phyloP scores from a whole-genome alignment of 148 eudicot species.

The Pouteria glomerata region DNA sequence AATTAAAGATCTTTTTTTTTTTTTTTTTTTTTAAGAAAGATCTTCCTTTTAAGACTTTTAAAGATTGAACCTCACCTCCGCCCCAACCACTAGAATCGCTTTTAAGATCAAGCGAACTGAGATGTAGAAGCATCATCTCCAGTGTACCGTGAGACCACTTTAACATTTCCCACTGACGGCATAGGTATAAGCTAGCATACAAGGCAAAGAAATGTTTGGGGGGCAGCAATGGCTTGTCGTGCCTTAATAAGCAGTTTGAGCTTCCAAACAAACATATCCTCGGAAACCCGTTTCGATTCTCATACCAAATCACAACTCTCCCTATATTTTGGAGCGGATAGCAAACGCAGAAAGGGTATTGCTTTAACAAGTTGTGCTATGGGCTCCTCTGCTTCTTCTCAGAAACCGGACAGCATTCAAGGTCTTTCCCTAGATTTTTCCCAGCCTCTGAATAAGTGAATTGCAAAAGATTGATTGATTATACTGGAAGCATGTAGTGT shows the following conservation, averaged over 20 bases:
- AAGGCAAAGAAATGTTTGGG: not conserved
- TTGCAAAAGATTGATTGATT: not conserved
- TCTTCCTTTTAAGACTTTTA: too few species aligned
- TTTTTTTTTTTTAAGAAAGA: too few species aligned
- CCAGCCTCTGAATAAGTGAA: not conserved
- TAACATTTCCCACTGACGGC: not conserved
- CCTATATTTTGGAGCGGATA: not conserved
- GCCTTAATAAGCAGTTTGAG: slow-evolving; percentile 16
- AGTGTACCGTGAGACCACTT: not conserved
- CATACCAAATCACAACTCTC: slow-evolving; percentile 11
- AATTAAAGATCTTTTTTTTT: too few species aligned
- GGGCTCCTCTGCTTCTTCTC: slow-evolving; percentile 77
- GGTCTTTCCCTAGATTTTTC: slow-evolving; percentile 22
- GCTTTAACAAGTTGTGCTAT: slow-evolving; percentile 33
- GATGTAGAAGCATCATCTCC: not conserved
- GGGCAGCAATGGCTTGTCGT: slow-evolving; percentile 26
- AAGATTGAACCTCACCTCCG: too few species aligned
- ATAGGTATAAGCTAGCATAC: too few species aligned
- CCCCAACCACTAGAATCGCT: too few species aligned
- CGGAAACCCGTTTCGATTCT: slow-evolving; percentile 17
- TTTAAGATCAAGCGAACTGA: not conserved
- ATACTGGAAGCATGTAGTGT: too few species aligned
- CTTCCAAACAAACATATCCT: slow-evolving; percentile 1
- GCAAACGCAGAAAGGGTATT: slow-evolving; percentile 3
- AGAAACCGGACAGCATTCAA: slow-evolving; percentile 44